phyloP scores from a whole-genome alignment of 2,329 filamentous ascomycete species.

The Talaromyces verruculosus region DNA sequence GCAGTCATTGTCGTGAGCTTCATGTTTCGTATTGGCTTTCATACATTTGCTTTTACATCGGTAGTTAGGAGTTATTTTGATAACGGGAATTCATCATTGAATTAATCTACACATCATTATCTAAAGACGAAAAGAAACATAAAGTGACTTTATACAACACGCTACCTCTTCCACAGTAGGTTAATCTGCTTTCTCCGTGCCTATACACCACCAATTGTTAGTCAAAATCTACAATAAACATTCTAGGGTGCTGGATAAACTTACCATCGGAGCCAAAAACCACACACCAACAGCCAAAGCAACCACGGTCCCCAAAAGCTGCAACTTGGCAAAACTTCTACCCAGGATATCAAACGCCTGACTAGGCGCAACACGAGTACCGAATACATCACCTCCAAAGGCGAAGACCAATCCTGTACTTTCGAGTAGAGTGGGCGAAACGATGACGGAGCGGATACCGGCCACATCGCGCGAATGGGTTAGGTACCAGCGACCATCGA shows the following conservation, averaged over 20 bases:
- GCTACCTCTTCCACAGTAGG: conserved; percentile 29
- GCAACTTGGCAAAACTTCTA: conserved; percentile 88
- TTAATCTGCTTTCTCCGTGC: conserved; percentile 54
- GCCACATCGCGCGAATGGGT: conserved; percentile 80
- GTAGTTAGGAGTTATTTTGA: conserved; percentile 7
- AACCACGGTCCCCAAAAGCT: conserved; percentile 78
- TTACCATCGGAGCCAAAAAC: conserved; percentile 80
- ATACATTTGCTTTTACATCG: background rate
- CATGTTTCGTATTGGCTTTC: conserved; percentile 2
- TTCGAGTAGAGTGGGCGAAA: conserved; percentile 77
- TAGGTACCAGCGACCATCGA: conserved; percentile 77
- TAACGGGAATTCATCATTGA: conserved; percentile 1
- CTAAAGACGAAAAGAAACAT: background rate
- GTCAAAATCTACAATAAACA: conserved; percentile 9
- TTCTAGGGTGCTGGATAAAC: conserved; percentile 31
- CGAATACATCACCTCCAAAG: conserved; percentile 82
- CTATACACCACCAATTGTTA: conserved; percentile 28
- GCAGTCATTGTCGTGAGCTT: background rate
- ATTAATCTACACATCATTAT: conserved; percentile 14
- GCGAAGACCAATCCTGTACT: conserved; percentile 89
- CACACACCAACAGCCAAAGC: conserved; percentile 75
- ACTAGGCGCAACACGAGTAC: conserved; percentile 81
- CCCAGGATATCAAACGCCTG: conserved; percentile 88
- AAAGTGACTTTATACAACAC: background rate
- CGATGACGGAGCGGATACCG: conserved; percentile 70